Percentiles rank a stretch among this genome's conserved stretches.
Conservation (phyloP, 176 grass and related monocot genomes). For the Oryza australiensis region DNA sequence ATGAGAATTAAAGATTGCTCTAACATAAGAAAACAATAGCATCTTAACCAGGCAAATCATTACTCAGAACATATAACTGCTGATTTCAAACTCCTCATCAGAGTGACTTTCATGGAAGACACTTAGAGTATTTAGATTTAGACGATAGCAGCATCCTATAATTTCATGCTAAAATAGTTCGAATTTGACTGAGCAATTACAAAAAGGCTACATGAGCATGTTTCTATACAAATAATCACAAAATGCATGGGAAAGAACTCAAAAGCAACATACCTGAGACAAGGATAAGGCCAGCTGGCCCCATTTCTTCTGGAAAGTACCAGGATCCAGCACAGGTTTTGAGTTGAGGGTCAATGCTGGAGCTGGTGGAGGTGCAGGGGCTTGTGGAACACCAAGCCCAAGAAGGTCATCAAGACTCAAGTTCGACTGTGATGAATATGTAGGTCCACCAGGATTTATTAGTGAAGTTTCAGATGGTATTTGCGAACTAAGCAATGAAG, state of each 20-base stretch:
- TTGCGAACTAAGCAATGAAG: slow-evolving; percentile 55
- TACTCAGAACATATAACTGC: slow-evolving; percentile 10
- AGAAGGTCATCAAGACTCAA: slow-evolving; percentile 93
- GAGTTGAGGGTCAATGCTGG: slow-evolving; percentile 68
- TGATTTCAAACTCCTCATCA: background rate
- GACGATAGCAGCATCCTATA: background rate
- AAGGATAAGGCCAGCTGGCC: slow-evolving; percentile 69
- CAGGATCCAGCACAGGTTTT: slow-evolving; percentile 86
- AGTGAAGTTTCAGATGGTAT: slow-evolving; percentile 46
- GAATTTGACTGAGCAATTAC: slow-evolving; percentile 6
- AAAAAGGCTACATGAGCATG: slow-evolving; percentile 9
- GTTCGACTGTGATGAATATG: slow-evolving; percentile 47
- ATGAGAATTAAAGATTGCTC: background rate
- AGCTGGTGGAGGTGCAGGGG: slow-evolving; percentile 42
- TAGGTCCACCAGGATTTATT: slow-evolving; percentile 41
- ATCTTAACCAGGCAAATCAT: slow-evolving; percentile 2
- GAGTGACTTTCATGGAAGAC: slow-evolving; percentile 18
- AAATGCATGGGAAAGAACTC: slow-evolving; percentile 19
- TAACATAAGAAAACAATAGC: background rate
- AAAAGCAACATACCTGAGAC: slow-evolving; percentile 68
- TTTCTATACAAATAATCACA: slow-evolving; percentile 17
- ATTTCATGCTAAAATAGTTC: background rate
- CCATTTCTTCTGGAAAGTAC: slow-evolving; percentile 96
- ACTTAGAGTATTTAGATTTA: background rate
- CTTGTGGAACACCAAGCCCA: slow-evolving; percentile 60